A percentile compares a stretch with the other conserved stretches of the same genome.
Conservation (phyloP, 2,329 filamentous ascomycete genomes). For the Ophiostoma triangulosporum region DNA sequence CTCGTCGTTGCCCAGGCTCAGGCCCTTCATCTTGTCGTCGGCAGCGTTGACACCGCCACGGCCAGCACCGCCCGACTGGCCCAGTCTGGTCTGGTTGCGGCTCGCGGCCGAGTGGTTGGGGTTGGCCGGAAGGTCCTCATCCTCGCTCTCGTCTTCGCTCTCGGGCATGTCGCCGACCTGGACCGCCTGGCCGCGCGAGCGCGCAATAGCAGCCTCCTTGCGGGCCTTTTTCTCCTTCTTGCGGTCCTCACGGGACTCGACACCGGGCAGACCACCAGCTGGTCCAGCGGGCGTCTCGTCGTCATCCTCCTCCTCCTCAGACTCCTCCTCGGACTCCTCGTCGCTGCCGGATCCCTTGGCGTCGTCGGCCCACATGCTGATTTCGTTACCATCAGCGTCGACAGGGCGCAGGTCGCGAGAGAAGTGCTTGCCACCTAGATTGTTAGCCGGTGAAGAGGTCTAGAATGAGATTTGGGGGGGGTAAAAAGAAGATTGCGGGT, state of each 20-base stretch:
- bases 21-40: constrained; percentile 25
- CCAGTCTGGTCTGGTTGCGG: constrained; percentile 40
- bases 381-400: constrained; percentile 77
- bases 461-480: too few relatives aligned
- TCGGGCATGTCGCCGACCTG: constrained; percentile 79
- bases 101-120: constrained; percentile 79
- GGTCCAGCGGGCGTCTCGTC: constrained; percentile 28
- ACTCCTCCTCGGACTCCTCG: constrained; percentile 35
- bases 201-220: constrained; percentile 40
- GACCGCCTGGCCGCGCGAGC: constrained; percentile 54
- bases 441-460: background rate
- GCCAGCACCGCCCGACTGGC: constrained; percentile 14
- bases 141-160: constrained; percentile 44
- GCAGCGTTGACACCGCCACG: constrained; percentile 34
- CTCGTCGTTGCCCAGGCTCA: constrained; percentile 26
- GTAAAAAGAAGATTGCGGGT: too few relatives aligned
- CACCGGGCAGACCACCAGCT: constrained; percentile 19
- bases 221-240: constrained; percentile 82
- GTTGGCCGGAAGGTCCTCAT: constrained; percentile 61
- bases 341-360: constrained; percentile 26
- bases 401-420: constrained; percentile 80
- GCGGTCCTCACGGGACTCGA: constrained; percentile 66
- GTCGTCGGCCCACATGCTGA: constrained; percentile 73
- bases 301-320: constrained; percentile 40
- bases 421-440: constrained; percentile 81